Conservation (phyloP, 2,329 filamentous ascomycete genomes). For the Hymenoscyphus repandus region DNA sequence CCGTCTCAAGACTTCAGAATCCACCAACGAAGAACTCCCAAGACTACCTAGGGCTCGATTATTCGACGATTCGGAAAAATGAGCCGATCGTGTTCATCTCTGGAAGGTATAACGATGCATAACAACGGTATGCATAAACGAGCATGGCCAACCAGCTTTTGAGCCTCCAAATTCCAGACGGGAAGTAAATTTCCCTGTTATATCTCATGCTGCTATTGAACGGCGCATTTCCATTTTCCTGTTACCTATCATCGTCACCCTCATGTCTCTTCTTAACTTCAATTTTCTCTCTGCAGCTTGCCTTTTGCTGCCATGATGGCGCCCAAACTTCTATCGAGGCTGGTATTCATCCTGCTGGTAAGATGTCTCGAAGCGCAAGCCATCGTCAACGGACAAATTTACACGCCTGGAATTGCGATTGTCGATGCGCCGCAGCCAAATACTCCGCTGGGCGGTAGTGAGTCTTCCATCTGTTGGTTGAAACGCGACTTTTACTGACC, state of each 20-base stretch:
- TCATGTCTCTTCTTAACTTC: slow-evolving; percentile 7
- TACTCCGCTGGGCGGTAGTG: slow-evolving; percentile 59
- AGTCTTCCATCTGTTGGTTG: slow-evolving; percentile 24
- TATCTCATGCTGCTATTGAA: slow-evolving; percentile 5
- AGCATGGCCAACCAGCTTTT: background rate
- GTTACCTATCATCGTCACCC: slow-evolving; percentile 13
- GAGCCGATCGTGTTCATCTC: background rate
- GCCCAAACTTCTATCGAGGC: slow-evolving; percentile 12
- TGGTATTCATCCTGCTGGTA: slow-evolving; percentile 16
- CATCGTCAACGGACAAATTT: slow-evolving; percentile 60
- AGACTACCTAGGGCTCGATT: too few relatives aligned
- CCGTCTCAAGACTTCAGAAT: too few relatives aligned
- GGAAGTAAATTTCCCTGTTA: slow-evolving; percentile 6
- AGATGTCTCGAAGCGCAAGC: slow-evolving; percentile 40
- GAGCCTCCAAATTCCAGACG: slow-evolving; percentile 8
- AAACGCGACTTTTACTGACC: slow-evolving; percentile 9
- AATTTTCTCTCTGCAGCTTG: too few relatives aligned
- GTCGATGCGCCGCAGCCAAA: slow-evolving; percentile 61
- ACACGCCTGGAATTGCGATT: slow-evolving; percentile 63
- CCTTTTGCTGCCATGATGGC: slow-evolving; percentile 9
- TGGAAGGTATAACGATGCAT: too few relatives aligned
- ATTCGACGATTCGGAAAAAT: too few relatives aligned
- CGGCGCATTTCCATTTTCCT: slow-evolving; percentile 15
- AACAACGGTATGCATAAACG: background rate
- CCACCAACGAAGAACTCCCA: too few relatives aligned